Percentiles rank a stretch among this genome's conserved stretches.
These are phyloP conservation scores for Atractiella rhizophila DNA, from an alignment of 768 basidiomycete genomes.

Conservation along the genomic window DNA sequence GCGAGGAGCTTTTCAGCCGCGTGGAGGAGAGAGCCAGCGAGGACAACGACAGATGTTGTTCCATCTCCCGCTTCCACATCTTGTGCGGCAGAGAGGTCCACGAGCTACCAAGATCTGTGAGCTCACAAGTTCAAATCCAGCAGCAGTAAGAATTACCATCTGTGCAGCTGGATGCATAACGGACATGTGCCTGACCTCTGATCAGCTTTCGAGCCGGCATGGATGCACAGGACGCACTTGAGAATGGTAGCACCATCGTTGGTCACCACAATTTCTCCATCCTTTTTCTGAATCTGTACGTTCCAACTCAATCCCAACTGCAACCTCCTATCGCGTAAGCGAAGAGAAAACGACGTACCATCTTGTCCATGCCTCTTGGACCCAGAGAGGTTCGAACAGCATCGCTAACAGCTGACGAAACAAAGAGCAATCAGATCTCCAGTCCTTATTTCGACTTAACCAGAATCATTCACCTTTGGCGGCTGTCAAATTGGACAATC, in stretches of 20 bases:
- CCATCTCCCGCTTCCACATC: slow-evolving; percentile 97
- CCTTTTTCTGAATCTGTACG: slow-evolving; percentile 60
- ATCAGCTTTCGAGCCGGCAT: too few species aligned
- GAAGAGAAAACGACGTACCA: too few species aligned
- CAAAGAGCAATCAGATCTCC: slow-evolving; percentile 5
- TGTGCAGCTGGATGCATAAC: slow-evolving; percentile 93
- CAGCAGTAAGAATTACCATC: slow-evolving; percentile 77
- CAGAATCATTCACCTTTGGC: slow-evolving; percentile 28
- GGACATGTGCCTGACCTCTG: too few species aligned
- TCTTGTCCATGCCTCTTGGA: slow-evolving; percentile 63
- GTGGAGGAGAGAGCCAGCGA: slow-evolving; percentile 73
- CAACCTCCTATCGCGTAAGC: not conserved
- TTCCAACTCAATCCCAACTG: slow-evolving; percentile 1
- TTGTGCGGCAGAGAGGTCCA: slow-evolving; percentile 90
- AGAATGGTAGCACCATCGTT: slow-evolving; percentile 98
- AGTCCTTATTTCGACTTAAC: not conserved
- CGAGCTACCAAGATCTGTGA: slow-evolving; percentile 34
- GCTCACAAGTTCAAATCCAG: too few species aligned
- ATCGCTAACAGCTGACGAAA: slow-evolving; percentile 61
- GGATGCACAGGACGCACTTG: too few species aligned
- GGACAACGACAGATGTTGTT: slow-evolving; percentile 86
- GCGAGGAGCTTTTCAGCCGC: slow-evolving; percentile 90
- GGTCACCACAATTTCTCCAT: slow-evolving; percentile 90
- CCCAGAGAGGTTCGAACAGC: slow-evolving; percentile 89
- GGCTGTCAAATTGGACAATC: slow-evolving; percentile 3